Evolutionary conservation across 2,329 filamentous ascomycete species (phyloP), one percentile per base, ranked within the genome.

Genomic region (Aspergillus latus): DNA sequence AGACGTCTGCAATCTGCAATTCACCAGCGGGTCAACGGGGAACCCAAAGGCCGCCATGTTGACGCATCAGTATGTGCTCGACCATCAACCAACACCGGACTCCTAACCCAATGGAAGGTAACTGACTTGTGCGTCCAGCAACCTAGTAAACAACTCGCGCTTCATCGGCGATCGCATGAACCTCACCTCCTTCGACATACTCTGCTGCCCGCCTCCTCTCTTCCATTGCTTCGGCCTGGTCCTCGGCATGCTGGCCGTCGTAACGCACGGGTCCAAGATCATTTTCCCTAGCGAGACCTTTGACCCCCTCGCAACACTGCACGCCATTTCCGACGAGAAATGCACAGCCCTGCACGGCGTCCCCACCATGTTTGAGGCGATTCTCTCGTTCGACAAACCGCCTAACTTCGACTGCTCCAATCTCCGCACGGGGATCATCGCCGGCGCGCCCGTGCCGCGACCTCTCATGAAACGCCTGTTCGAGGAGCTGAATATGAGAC

Each of bases 181-280:
- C 5, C 79, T 93, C 13, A 85, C 83, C 0, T 74, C 82, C 2
- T 76, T 79, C 45, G 88, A 92, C 66, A 78, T 87, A 6, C 79
- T 94, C 9, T 93, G 89, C 77, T 94, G 90, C 70, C 89, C 89
- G 2, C 89, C 90, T 0, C 90, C 90, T 0, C 80, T 94, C 3
- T 94, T 94, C 78, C 90, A 94, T 76, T 93, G 89, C 76, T 93
- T 93, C 68, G 89, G 89, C 1, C 82, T 93, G 6, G 88, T 92
- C 1, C 82, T 92, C 2, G 89, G 89, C 7, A 79, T 92, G 44
- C 81, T 92, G 54, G 86, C 88, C 1, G 80, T 84, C 43, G 74
- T 92, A 51, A 91, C 88, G 0, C 88, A 92, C 69, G 89, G 89
- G 46, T 84, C 84, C 39, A 89, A 88, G 71, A 86, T 92, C 49